Conservation (phyloP, 805 yeast genomes). For the Spathaspora girioi region DNA sequence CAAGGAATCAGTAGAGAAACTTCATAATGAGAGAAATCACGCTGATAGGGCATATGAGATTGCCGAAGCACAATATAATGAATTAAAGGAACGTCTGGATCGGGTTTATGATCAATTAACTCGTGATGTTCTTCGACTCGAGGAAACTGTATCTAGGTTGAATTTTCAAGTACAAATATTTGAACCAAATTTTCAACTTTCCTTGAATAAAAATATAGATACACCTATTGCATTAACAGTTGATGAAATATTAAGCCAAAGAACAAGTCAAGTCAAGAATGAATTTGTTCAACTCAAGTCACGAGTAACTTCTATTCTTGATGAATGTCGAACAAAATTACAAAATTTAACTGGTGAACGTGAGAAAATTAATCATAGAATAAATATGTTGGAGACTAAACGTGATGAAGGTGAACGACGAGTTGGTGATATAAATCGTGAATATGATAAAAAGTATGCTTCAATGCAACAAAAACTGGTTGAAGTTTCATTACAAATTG, state of each 20-base stretch:
- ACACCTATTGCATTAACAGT: neutral
- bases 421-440: slow-evolving; percentile 47
- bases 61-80: slow-evolving; percentile 64
- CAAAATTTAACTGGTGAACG: slow-evolving; percentile 62
- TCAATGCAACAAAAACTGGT: neutral
- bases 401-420: slow-evolving; percentile 45
- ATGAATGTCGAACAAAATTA: neutral
- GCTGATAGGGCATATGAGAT: slow-evolving; percentile 58
- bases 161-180: neutral
- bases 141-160: neutral
- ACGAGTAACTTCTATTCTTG: neutral
- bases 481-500: slow-evolving; percentile 41
- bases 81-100: slow-evolving; percentile 45
- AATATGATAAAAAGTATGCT: slow-evolving; percentile 41
- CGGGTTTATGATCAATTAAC: neutral
- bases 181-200: neutral
- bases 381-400: slow-evolving; percentile 43
- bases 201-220: neutral
- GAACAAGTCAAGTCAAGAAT: neutral
- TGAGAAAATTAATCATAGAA: slow-evolving; percentile 50
- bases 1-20: neutral
- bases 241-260: neutral
- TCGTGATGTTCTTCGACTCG: neutral
- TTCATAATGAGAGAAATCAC: slow-evolving; percentile 41
- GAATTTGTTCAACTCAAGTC: neutral